Conservation (phyloP, 352 stramenopile species). For the Peronospora belbahrii region DNA sequence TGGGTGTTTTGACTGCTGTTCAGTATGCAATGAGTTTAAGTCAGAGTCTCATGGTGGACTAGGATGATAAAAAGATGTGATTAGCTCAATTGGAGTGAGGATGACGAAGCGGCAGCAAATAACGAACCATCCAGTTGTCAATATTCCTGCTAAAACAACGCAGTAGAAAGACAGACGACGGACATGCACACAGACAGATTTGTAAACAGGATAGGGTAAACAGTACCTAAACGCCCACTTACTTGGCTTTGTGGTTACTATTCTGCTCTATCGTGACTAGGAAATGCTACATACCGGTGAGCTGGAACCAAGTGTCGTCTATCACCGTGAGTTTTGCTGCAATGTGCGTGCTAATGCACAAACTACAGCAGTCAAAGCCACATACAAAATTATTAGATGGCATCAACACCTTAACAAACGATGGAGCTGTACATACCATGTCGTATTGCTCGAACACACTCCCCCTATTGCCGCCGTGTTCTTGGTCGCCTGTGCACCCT, state of each 20-base stretch:
- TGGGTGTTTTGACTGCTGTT: conserved; percentile 5
- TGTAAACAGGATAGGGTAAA: conserved; percentile 13
- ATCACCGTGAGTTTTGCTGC: conserved; percentile 54
- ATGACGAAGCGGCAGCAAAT: conserved; percentile 1
- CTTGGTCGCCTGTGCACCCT: conserved; percentile 48
- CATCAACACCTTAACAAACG: background rate
- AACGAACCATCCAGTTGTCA: background rate
- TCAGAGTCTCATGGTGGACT: conserved; percentile 20
- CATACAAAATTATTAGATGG: background rate
- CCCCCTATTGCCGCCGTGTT: conserved; percentile 75
- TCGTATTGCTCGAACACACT: conserved; percentile 69
- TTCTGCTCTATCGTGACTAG: too few species aligned
- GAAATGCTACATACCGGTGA: background rate
- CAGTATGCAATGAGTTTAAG: conserved; percentile 27
- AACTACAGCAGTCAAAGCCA: conserved; percentile 22
- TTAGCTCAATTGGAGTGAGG: conserved; percentile 16
- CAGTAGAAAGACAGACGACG: background rate
- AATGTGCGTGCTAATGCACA: conserved; percentile 61
- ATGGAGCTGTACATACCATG: conserved; percentile 38
- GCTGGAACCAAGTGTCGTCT: background rate
- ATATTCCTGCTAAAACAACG: conserved; percentile 4
- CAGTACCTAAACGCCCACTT: background rate
- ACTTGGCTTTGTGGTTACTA: background rate
- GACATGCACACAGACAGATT: conserved; percentile 14
- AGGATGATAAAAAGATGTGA: conserved; percentile 17